Evolutionary conservation across 1,284 basidiomycete species (phyloP), one percentile per base, ranked within the genome.

Genomic region (Fomitopsis pinicola): DNA sequence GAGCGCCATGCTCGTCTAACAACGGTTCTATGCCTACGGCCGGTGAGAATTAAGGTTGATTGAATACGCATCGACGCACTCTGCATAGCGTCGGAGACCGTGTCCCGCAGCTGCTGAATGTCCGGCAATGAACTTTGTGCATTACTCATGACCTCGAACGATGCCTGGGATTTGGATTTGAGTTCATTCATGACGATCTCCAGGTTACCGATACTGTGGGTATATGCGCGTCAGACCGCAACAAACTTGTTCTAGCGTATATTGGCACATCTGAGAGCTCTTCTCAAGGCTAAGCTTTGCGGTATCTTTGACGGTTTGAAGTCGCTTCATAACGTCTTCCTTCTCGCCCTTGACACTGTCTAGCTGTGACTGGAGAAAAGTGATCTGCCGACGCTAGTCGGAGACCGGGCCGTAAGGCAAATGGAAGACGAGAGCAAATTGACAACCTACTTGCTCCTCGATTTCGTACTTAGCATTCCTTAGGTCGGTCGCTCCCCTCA

Each of bases 401-500:
- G 0, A 30, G 4, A 30, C 42, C 9, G 28, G 9, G 6, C 35
- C 30, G 57, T n/a, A 17, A 44, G 33, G 22, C 19, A 58, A 42
- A 3, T 8, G 33, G 14, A 19, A 15, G 36, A 22, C 12, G 12
- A 22, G 8, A 40, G 30, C 30, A 33, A 33, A 8, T 33, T 9
- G 50, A 42, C 42, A 9, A 44, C 63, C 30, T 59, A 71, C 73
- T 63, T 70, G 68, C 44, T 74, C 71, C 46, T 73, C 72, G 1
- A 69, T 57, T 30, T 72, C 69, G 30, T 64, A 64, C 62, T 70
- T 73, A 12, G 69, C 66, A 60, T 68, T 72, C 46, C 71, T 62
- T 2, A 74, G 58, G 55, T 73, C 70, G 5, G 67, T 69, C 5
- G 72, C 71, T 22, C 71, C 70, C 10, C 70, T 66, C 70, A 73